phyloP scores from a whole-genome alignment of 352 stramenopile genomes.

The Pythium utonaiense region DNA sequence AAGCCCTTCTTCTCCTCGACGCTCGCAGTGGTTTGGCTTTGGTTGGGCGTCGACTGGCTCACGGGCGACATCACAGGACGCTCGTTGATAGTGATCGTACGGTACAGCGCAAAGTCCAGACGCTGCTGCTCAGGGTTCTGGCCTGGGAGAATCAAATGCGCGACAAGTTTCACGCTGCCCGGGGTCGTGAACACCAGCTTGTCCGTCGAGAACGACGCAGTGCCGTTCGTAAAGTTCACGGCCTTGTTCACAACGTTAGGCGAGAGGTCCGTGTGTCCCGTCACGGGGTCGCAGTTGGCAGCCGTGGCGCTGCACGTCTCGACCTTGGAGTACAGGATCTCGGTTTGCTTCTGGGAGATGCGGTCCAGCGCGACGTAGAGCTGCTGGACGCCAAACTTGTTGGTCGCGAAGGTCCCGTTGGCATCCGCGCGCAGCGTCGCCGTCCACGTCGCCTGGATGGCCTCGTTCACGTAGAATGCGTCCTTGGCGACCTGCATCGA shows the following conservation, averaged over 20 bases:
- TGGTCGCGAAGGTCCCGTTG: constrained; percentile 31
- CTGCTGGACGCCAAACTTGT: constrained; percentile 43
- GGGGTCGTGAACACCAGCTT: constrained; percentile 47
- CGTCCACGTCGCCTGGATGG: constrained; percentile 63
- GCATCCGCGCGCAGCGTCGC: constrained; percentile 41
- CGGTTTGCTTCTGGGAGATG: constrained; percentile 44
- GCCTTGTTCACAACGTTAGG: constrained; percentile 48
- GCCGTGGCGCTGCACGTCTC: constrained; percentile 37
- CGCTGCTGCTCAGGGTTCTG: constrained; percentile 33
- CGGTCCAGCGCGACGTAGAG: constrained; percentile 44
- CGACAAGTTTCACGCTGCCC: constrained; percentile 52
- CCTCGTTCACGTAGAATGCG: constrained; percentile 52
- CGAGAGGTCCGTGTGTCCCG: constrained; percentile 32
- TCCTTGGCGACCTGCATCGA: constrained; percentile 38
- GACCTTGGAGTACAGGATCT: constrained; percentile 57
- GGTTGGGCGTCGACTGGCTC: constrained; percentile 20
- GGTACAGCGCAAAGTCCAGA: constrained; percentile 60
- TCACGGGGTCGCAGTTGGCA: constrained; percentile 55
- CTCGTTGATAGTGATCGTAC: constrained; percentile 42
- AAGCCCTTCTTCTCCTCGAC: constrained; percentile 29
- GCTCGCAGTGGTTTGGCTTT: constrained; percentile 28
- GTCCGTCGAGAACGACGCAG: constrained; percentile 47
- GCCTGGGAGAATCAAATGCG: constrained; percentile 61
- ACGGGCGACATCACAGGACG: constrained; percentile 21
- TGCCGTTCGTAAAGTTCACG: constrained; percentile 50